Base-by-base conservation (phyloP, 2,329 filamentous ascomycete species). In the Aspergillus hortae region DNA sequence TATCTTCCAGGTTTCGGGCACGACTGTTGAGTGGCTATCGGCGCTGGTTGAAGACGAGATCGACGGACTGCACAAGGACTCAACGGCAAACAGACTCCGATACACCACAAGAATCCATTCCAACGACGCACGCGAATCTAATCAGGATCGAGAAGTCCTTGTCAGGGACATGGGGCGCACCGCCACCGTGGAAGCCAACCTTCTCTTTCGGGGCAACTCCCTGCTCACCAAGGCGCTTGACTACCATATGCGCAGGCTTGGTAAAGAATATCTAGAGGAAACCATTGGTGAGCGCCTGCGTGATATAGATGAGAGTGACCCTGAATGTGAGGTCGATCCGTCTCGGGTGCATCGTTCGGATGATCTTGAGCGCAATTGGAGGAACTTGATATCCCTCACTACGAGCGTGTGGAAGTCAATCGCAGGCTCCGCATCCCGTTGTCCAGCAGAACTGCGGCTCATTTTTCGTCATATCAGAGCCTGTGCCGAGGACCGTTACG, bases 31-130 rank as follows among this genome's bases (percentile, higher is more conserved):
- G 53, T 99, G 94, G 94, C 80, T 99, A 19, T 94, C 90, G 78
- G 86, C 90, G 2, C 77, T 99, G 38, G 89, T 96, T 0, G 94
- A 99, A 70, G 92, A 97, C 66, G 94, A 99, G 70, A 97, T 99
- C 52, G 94, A 97, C 64, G 92, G 92, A 0, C 86, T 94, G 15
- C 84, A 90, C 50, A 95, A 87, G 65, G 91, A 96, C 61, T 84
- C 85, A 12, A 84, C 87, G 0, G 82, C 87, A 56, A 90, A 75
- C 55, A 67, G 82, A 35, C 67, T 85, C 46, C 72, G 82, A 32
- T 85, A 84, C 65, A 82, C 77, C 43, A 86, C 77, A 78, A 88
- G 80, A 67, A 85, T 78, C 17, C 82, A 82, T 44, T 84, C 82
- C 4, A 82, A 81, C 53, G 82, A 85, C 53, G 30, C 46, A 2